Evolutionary conservation across 805 yeast species (phyloP), one percentile per base, ranked within the genome.

Genomic region (Zygosaccharomyces bailii): DNA sequence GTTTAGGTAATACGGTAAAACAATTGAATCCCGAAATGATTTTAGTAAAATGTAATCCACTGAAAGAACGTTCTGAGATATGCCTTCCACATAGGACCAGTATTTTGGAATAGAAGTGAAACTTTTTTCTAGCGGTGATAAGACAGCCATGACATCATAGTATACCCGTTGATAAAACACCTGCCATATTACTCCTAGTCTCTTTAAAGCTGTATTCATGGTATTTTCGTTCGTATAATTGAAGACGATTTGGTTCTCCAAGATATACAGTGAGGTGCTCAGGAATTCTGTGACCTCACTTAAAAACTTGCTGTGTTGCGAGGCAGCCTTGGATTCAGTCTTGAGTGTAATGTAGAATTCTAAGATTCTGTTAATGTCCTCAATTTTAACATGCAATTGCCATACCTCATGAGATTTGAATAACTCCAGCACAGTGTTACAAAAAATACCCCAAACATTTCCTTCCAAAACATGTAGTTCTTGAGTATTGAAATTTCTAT

Each of bases 81-180:
- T 19, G n/a, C 41, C 40, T 20, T 45, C 58, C 20, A 43, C 33
- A 33, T 39, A 52, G 18, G 58, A 45, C 72, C 71, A 64, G 42
- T 57, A 61, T 20, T 45, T 49, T 10, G 52, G 48, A 32, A 60
- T 52, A 3, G 43, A 37, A 23, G 46, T 56, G 5, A 60, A 60
- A 39, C 57, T 61, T 2, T 45, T 46, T 4, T 64, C 71, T 17
- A 84, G 55, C 0, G 90, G 90, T 25, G 80, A 51, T 38, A 84
- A 73, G 0, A 80, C 73, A 0, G 84, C 84, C 47, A 80, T 75
- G 14, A 82, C 64, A 54, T 79, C 79, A 42, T 79, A 80, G 41
- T 76, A 71, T 2, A 80, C 72, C 30, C 74, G 71, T n/a, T 69
- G 67, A 50, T 74, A 76, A 57, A 82, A 83, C 19, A 65, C 65